Percentiles rank a stretch among this genome's conserved stretches.
Evolutionary conservation across 257 asterid genomes (phyloP).

Genomic region (Penstemon davidsonii): DNA sequence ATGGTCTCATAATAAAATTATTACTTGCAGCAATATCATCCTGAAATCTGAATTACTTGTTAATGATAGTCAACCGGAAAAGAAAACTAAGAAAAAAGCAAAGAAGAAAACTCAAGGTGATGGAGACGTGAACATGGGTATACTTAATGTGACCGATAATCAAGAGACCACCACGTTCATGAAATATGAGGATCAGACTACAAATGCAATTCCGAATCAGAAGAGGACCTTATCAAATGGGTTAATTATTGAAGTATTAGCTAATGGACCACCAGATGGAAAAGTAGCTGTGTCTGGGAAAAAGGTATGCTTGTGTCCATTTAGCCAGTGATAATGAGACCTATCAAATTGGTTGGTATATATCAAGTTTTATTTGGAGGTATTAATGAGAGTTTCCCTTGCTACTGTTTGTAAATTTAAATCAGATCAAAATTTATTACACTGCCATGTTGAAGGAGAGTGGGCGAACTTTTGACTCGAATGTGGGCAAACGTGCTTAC

Average conservation of each 20-base stretch:
- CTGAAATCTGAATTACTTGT: constrained; percentile 30
- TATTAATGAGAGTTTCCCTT: constrained; percentile 6
- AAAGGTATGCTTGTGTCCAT: constrained; percentile 45
- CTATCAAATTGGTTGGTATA: constrained; percentile 9
- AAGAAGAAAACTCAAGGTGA: constrained; percentile 46
- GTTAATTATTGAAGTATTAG: constrained; percentile 67
- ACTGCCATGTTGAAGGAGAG: constrained; percentile 63
- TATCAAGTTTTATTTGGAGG: constrained; percentile 20
- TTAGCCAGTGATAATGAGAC: not conserved
- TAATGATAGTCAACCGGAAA: constrained; percentile 39
- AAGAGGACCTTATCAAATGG: constrained; percentile 69
- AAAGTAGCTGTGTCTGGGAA: constrained; percentile 67
- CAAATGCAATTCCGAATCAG: constrained; percentile 25
- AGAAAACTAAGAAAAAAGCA: constrained; percentile 44
- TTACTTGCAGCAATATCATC: constrained; percentile 33
- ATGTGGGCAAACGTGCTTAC: constrained; percentile 45
- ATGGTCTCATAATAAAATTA: not conserved
- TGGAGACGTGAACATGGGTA: constrained; percentile 19
- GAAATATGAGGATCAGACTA: constrained; percentile 32
- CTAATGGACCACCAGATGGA: constrained; percentile 60
- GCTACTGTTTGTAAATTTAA: constrained; percentile 8
- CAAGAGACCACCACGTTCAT: constrained; percentile 25
- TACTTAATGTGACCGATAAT: constrained; percentile 30
- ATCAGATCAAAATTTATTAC: constrained; percentile 71
- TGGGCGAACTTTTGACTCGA: constrained; percentile 58